Evolutionary conservation across 257 asterid species (phyloP), one percentile per base, ranked within the genome.

Genomic region (Echites panduratus): DNA sequence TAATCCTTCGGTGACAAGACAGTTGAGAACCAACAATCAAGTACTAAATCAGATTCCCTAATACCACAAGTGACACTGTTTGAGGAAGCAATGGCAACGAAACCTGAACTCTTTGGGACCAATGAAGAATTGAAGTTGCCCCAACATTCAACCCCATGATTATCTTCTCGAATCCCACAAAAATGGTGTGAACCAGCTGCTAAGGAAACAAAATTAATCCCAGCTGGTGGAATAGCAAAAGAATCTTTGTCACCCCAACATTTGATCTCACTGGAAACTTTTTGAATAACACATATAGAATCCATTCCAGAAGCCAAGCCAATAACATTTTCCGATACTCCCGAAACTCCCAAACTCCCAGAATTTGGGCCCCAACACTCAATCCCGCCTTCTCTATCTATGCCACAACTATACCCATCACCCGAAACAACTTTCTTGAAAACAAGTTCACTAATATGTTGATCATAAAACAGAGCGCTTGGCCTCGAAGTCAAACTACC

Each of bases 141-240:
- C 99, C 99, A 94, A 70, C 98, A 94, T 70, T 85, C 85, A 40
- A 92, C 79, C 17, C 93, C 97, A 73, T 94, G 99, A 76, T 68
- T 75, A 64, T 90, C 95, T 75, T 86, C 92, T 72, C 98, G 80
- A 73, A 94, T 89, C 70, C 99, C 98, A 73, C 99, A 94, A 54
- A 85, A 94, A 83, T 94, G 96, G 38, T 67, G 80, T 2, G 72
- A 82, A 1, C 98, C 97, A 8, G 98, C 96, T 0, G 99, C 81
- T 59, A 91, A 52, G 0, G 91, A 81, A 49, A 88, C 96, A n/a
- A 94, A 79, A 65, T 82, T 81, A 9, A 83, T 81, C 61, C 90
- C 93, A 3, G 27, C 19, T 0, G 98, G 96, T 53, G 85, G 88
- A 53, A 3, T 68, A 5, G 40, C 74, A 41, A 57, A 81, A 0